Evolutionary conservation across 2,329 filamentous ascomycete species (phyloP), one percentile per base, ranked within the genome.

Genomic region (Myriosclerotinia curreyana): DNA sequence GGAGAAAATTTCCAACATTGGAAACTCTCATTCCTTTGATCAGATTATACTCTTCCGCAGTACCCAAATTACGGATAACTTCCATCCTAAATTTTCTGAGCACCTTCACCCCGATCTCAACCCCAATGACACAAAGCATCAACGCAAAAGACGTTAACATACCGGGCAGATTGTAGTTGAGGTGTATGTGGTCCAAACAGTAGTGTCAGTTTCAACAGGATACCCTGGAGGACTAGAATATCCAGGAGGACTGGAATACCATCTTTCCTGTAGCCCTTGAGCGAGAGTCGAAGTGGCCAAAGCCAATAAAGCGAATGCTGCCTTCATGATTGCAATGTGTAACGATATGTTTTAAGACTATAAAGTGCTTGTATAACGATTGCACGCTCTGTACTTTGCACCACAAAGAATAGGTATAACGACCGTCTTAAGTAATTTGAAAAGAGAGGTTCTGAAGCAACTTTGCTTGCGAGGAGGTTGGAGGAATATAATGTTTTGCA

Each of bases 111-210:
- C n/a, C 40, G 2, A 48, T 15, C 20, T 8, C 40, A 6, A 48
- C 31, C 20, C 14, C 14, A 48, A 25, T 2, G 7, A 58, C 6
- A 58, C 20, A 36, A 22, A 2, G 28, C 14, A 11, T 15, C 20
- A 36, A 46, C 17, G 31, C 11, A 46, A 42, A 42, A 14, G 9
- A 36, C 25, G 0, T 44, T 36, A 38, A 60, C 48, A 52, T 46
- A 64, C 62, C 25, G 62, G 62, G 17, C 62, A 64, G 46, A 51
- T 42, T 11, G 62, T 64, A 44, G 62, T 64, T 28, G 62, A 60
- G 31, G 62, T 64, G 12, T 44, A 64, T 12, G 62, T 64, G 20
- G 56, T 53, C 25, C 58, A 46, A 15, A 49, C 53, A 25, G 54
- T 60, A 38, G 62, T 64, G 50, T 51, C 54, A 34, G 55, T 61